Evolutionary conservation across 257 asterid genomes (phyloP).

Genomic region (Verbascum thapsus): DNA sequence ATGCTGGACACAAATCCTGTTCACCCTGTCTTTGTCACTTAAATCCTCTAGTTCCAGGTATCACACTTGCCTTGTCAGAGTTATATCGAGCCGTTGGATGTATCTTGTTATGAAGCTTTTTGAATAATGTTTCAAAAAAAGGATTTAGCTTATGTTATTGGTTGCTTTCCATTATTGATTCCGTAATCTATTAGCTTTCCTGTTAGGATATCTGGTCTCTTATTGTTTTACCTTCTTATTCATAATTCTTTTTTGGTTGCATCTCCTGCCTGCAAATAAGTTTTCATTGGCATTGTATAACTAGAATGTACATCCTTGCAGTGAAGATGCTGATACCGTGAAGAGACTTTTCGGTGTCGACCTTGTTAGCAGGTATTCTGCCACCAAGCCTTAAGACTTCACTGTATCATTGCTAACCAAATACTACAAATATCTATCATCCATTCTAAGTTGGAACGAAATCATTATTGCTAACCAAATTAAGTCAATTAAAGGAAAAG

Average conservation of each 20-base stretch:
- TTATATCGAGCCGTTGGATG: conserved; percentile 16
- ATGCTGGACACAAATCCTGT: conserved; percentile 96
- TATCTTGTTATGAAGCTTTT: conserved; percentile 20
- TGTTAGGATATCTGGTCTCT: not conserved
- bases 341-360: conserved; percentile 87
- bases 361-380: conserved; percentile 84
- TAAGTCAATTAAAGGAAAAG: not conserved
- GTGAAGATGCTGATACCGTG: conserved; percentile 72
- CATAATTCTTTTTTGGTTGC: not conserved
- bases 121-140: not conserved
- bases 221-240: conserved; percentile 5
- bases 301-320: conserved; percentile 43
- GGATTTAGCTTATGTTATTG: conserved; percentile 4
- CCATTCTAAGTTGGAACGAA: not conserved
- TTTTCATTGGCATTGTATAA: conserved; percentile 16
- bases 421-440: not conserved
- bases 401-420: conserved; percentile 13
- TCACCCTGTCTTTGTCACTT: conserved; percentile 81
- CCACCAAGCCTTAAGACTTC: conserved; percentile 1
- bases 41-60: conserved; percentile 73
- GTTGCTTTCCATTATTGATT: conserved; percentile 6
- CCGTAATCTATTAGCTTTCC: conserved; percentile 21
- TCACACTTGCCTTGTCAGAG: conserved; percentile 19
- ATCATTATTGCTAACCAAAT: not conserved
- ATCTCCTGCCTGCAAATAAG: conserved; percentile 11